phyloP scores from a whole-genome alignment of 345 rosid species.

The Cardamine resedifolia region DNA sequence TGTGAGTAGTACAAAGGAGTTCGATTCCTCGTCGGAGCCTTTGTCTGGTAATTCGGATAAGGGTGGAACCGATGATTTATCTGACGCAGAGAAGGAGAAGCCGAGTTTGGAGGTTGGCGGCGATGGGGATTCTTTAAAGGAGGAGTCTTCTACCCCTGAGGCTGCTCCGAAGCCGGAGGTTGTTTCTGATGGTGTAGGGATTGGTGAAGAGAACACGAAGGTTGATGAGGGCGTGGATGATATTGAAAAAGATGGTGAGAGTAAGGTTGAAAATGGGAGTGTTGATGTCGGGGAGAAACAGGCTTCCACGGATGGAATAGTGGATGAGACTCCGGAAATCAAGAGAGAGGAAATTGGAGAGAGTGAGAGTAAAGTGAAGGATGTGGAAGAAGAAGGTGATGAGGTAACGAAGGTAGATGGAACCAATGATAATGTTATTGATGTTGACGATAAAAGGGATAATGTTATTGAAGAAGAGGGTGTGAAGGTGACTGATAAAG shows the following conservation, averaged over 20 bases:
- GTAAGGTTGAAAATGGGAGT: conserved; percentile 34
- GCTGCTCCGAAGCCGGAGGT: conserved; percentile 18
- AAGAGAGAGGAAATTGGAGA: too few relatives aligned
- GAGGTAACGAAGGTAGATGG: conserved; percentile 33
- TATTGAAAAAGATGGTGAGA: conserved; percentile 22
- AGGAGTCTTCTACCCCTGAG: conserved; percentile 18
- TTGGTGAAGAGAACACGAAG: conserved; percentile 30
- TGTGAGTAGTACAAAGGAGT: conserved; percentile 55
- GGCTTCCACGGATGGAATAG: conserved; percentile 24
- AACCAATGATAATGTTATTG: conserved; percentile 2
- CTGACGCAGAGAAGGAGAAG: conserved; percentile 6
- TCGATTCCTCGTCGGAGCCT: conserved; percentile 40
- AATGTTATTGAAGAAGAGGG: conserved; percentile 23
- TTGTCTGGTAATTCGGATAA: conserved; percentile 27
- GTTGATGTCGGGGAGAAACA: conserved; percentile 43
- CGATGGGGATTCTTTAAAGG: conserved; percentile 6
- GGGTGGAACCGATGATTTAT: conserved; percentile 18
- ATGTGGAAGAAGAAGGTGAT: conserved; percentile 32
- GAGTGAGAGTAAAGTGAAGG: conserved; percentile 31
- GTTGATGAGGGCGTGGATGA: conserved; percentile 32
- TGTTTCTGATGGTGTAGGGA: conserved; percentile 34
- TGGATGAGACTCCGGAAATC: conserved; percentile 15
- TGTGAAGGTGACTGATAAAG: conserved; percentile 36
- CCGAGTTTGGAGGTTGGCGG: conserved; percentile 23
- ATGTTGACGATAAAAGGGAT: conserved; percentile 34